These are phyloP conservation scores for Metschnikowia lochheadii DNA, from an alignment of 805 yeast species.

Conservation along the genomic window DNA sequence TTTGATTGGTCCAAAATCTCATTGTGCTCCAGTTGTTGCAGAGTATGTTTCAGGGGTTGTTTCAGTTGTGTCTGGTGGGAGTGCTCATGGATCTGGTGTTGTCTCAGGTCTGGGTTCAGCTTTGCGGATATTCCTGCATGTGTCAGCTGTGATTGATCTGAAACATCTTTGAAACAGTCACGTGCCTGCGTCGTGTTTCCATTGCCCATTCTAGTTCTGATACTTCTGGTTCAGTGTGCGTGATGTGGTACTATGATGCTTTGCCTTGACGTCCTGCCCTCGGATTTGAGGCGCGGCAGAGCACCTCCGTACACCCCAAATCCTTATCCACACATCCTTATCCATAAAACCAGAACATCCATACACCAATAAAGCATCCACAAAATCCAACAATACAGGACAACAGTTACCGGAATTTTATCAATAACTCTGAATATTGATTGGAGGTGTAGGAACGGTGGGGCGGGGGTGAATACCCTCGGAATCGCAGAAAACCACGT, in stretches of 20 bases:
- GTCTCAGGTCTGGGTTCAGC: neutral
- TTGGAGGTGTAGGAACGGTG: too few species aligned
- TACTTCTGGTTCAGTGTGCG: neutral
- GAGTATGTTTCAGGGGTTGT: neutral
- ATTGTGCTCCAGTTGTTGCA: neutral
- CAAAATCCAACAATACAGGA: neutral
- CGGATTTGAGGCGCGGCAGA: neutral
- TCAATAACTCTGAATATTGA: too few species aligned
- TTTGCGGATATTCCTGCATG: neutral
- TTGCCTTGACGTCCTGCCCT: neutral
- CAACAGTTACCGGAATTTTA: too few species aligned
- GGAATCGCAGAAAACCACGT: too few species aligned
- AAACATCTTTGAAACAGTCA: neutral
- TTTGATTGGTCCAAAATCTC: neutral
- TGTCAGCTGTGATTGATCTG: neutral
- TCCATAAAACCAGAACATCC: neutral
- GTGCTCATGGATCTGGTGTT: neutral
- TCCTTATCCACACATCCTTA: too few species aligned
- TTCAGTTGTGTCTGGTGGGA: neutral
- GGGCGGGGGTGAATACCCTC: too few species aligned
- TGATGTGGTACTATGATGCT: neutral
- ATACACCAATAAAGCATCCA: neutral
- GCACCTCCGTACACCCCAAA: neutral
- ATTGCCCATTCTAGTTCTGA: neutral
- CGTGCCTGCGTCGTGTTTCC: neutral